phyloP scores from a whole-genome alignment of 441 rosid genomes.

The Euphorbia celastroides region DNA sequence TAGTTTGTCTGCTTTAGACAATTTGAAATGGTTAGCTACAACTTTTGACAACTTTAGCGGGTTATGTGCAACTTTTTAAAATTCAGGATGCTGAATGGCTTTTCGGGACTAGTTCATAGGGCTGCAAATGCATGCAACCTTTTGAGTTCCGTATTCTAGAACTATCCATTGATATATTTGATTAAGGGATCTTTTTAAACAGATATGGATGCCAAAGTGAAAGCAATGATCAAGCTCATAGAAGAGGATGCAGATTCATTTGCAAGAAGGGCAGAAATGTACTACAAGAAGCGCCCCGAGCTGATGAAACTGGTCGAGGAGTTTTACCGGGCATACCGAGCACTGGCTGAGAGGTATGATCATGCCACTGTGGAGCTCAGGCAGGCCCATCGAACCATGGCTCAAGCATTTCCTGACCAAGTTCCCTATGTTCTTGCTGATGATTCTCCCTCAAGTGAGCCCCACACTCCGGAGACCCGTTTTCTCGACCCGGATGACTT shows the following conservation, averaged over 20 bases:
- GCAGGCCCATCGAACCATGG: constrained; percentile 92
- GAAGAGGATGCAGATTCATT: constrained; percentile 99
- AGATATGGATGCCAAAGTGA: constrained; percentile 96
- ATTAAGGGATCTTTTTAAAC: no score
- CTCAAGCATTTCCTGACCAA: constrained; percentile 91
- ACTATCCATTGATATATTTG: no score
- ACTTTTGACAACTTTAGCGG: no score
- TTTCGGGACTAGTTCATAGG: no score
- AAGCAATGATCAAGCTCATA: constrained; percentile 90
- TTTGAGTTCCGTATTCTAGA: no score
- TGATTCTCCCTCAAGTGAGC: constrained; percentile 56
- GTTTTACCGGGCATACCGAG: constrained; percentile 94
- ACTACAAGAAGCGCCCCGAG: constrained; percentile 94
- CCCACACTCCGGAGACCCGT: constrained; percentile 57
- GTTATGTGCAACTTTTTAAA: no score
- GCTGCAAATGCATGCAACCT: no score
- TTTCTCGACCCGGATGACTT: constrained; percentile 47
- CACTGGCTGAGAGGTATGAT: constrained; percentile 95
- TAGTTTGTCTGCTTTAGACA: no score
- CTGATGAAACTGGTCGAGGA: constrained; percentile 97
- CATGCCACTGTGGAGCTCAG: constrained; percentile 90
- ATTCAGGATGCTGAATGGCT: no score
- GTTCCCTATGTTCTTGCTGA: constrained; percentile 57
- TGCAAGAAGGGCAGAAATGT: constrained; percentile 99
- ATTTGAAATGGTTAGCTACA: no score